Base-by-base conservation (phyloP, 2,329 filamentous ascomycete genomes). In the Fusarium redolens region DNA sequence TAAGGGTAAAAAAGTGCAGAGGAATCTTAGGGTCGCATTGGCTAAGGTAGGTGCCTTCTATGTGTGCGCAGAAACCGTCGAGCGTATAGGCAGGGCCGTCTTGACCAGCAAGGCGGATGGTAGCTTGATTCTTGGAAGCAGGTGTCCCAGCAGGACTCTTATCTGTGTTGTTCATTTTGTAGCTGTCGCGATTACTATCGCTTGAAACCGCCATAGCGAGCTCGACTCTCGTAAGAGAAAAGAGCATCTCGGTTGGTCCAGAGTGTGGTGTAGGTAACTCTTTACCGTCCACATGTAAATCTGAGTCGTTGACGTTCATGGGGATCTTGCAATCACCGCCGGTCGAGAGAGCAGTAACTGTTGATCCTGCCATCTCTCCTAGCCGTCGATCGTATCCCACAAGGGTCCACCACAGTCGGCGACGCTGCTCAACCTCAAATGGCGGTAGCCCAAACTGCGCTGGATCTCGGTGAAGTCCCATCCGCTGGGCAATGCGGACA, bases 361-460 rank as follows among this genome's bases (percentile, higher is more conserved):
- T 84, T 22, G 86, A 88, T 54, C 88, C 87, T 7, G 89, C 87
- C 79, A 93, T 87, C 78, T 94, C 92, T 63, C 90, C 87, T 41
- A 93, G 87, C 28, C 92, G 90, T 67, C 87, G 85, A 79, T 95
- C 92, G 72, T 93, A 92, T 31, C 89, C 84, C 18, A 92, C 86
- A 20, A 95, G 84, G 37, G 90, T 89, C 92, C 92, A 94, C 92
- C 92, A 94, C 3, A 94, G 82, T 41, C 92, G 86, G 55, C 92
- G 88, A n/a, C 92, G 87, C 80, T 92, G 87, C 81, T 94, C 92
- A 7, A 89, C 87, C 75, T 94, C 91, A 60, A 90, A 92, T 37
- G 84, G 87, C 7, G 81, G 83, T 5, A 89, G 74, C 8, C 79
- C 86, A 57, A 87, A 87, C 61, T 88, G 84, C 4, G 82, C 83